Conservation (phyloP, 139 green algal species). For the Coccomyxa sp. region DNA sequence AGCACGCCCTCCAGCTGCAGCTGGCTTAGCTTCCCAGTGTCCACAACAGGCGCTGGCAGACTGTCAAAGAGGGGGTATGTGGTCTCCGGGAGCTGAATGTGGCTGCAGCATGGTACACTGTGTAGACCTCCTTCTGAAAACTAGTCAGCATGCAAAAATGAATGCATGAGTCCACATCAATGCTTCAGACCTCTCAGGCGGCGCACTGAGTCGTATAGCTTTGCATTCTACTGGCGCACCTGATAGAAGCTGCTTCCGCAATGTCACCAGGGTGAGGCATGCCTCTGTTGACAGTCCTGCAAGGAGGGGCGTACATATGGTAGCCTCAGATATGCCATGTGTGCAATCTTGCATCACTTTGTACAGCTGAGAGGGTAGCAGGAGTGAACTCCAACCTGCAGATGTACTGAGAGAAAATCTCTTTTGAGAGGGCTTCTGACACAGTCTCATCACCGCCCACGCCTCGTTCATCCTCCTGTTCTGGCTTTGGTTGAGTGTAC, state of each 20-base stretch:
- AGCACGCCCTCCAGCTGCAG: constrained; percentile 87
- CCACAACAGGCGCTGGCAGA: constrained; percentile 45
- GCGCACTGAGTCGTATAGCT: no score
- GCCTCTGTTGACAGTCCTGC: constrained; percentile 11
- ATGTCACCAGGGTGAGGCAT: constrained; percentile 66
- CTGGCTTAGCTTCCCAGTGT: constrained; percentile 61
- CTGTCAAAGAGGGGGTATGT: constrained; percentile 69
- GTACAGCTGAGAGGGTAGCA: background rate
- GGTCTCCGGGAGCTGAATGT: constrained; percentile 59
- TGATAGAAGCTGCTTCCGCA: constrained; percentile 64
- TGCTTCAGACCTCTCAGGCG: no score
- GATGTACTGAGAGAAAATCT: constrained; percentile 40
- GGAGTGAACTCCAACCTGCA: constrained; percentile 11
- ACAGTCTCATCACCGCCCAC: constrained; percentile 27
- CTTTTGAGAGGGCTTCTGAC: constrained; percentile 28
- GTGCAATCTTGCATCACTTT: no score
- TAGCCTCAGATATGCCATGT: no score
- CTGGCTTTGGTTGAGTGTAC: background rate
- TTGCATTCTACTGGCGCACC: no score
- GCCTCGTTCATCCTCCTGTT: constrained; percentile 12
- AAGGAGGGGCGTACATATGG: no score
- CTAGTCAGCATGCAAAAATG: background rate
- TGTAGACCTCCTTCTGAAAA: background rate
- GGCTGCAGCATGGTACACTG: constrained; percentile 34
- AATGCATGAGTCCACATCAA: no score